phyloP scores from a whole-genome alignment of 2,329 filamentous ascomycete species.

The Pseudocercospora ulei region DNA sequence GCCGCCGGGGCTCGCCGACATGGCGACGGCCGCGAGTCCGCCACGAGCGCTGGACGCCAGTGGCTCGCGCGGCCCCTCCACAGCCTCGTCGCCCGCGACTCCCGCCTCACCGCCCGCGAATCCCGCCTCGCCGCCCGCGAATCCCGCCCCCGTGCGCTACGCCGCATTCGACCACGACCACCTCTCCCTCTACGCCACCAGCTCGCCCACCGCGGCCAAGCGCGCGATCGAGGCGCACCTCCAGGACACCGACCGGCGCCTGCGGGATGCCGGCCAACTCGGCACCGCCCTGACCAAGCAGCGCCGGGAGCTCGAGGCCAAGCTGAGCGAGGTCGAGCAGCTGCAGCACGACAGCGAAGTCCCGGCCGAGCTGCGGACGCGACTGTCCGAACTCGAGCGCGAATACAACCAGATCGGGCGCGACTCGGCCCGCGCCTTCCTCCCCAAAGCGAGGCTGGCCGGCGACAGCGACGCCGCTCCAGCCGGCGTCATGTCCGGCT shows the following conservation, averaged over 20 bases:
- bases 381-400: constrained; percentile 76
- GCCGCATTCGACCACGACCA: constrained; percentile 68
- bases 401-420: constrained; percentile 91
- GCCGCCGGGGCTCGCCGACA: constrained; percentile 21
- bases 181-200: constrained; percentile 63
- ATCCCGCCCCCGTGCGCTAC: constrained; percentile 53
- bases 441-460: constrained; percentile 55
- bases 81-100: constrained; percentile 30
- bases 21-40: constrained; percentile 39
- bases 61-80: constrained; percentile 40
- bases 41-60: constrained; percentile 38
- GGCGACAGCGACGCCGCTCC: constrained; percentile 25
- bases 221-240: constrained; percentile 84
- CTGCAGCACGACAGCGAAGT: constrained; percentile 58
- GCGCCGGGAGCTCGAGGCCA: constrained; percentile 69
- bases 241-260: constrained; percentile 78
- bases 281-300: constrained; percentile 82
- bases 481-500: constrained; percentile 58
- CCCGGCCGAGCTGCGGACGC: constrained; percentile 69
- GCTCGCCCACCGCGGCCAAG: constrained; percentile 78
- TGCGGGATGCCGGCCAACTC: constrained; percentile 82
- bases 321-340: constrained; percentile 73
- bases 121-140: constrained; percentile 28
- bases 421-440: constrained; percentile 78
- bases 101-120: constrained; percentile 50